These are phyloP conservation scores for Cryphonectria radicalis DNA, from an alignment of 2,329 filamentous ascomycete genomes.

Conservation along the genomic window DNA sequence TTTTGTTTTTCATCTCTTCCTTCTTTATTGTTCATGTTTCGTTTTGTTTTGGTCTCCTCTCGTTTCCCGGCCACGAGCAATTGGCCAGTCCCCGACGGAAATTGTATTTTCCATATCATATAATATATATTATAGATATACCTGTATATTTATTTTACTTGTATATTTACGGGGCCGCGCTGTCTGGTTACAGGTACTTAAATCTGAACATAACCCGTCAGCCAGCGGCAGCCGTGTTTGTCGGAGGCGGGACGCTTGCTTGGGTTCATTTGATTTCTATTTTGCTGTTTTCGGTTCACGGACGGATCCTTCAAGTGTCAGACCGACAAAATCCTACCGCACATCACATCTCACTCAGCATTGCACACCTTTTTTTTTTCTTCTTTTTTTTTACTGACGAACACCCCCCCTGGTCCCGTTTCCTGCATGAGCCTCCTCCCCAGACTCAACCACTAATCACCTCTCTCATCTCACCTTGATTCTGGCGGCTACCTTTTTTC, in stretches of 20 bases:
- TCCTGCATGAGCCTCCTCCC: not conserved
- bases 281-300: constrained; percentile 7
- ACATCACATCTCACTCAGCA: constrained; percentile 4
- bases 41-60: not conserved
- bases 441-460: not conserved
- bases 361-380: not conserved
- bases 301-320: constrained; percentile 1
- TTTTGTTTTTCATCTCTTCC: not conserved
- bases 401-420: not conserved
- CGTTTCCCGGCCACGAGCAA: not conserved
- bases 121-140: not conserved
- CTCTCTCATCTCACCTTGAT: not conserved
- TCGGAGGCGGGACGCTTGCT: not conserved
- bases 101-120: too few relatives aligned
- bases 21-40: not conserved
- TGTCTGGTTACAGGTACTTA: not conserved
- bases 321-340: constrained; percentile 4
- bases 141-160: too few relatives aligned
- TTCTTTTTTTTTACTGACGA: not conserved
- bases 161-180: not conserved
- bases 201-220: not conserved
- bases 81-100: not conserved
- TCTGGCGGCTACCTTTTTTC: not conserved
- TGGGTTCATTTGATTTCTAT: constrained; percentile 2
- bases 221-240: not conserved